Conservation (phyloP, 805 yeast species). For the Lipomyces japonicus region DNA sequence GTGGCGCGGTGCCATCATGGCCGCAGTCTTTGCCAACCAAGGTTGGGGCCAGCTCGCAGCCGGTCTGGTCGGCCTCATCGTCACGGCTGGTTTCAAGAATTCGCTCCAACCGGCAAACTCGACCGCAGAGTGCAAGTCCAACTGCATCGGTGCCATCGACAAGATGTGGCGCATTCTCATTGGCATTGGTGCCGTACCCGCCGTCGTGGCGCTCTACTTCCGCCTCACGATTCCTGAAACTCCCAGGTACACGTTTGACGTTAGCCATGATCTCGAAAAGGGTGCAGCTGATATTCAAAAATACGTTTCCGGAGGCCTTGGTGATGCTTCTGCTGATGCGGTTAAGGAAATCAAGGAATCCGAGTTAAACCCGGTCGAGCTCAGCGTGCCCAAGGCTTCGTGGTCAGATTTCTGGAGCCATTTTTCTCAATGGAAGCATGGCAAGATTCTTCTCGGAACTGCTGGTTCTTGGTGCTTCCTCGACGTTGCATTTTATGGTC, state of each 20-base stretch:
- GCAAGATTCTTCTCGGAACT: conserved; percentile 79
- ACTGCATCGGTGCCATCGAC: conserved; percentile 75
- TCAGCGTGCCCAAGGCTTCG: conserved; percentile 73
- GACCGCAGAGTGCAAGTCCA: conserved; percentile 58
- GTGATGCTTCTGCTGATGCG: conserved; percentile 47
- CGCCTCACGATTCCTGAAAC: conserved; percentile 94
- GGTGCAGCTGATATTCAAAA: conserved; percentile 56
- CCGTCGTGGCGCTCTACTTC: conserved; percentile 73
- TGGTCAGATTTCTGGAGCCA: conserved; percentile 66
- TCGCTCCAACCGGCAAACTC: conserved; percentile 52
- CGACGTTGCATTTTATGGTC: conserved; percentile 88
- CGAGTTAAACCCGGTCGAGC: conserved; percentile 38
- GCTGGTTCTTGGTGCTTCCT: conserved; percentile 89
- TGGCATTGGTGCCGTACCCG: conserved; percentile 91
- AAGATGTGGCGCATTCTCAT: conserved; percentile 91
- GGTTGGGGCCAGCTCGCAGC: conserved; percentile 93
- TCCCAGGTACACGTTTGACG: conserved; percentile 84
- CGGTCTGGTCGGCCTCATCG: conserved; percentile 75
- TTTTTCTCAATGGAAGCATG: conserved; percentile 81
- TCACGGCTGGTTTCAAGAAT: conserved; percentile 72
- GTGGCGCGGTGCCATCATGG: conserved; percentile 98
- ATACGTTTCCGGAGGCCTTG: conserved; percentile 49
- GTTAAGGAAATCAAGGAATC: conserved; percentile 20
- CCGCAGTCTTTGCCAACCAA: conserved; percentile 93
- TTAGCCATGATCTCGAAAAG: conserved; percentile 53